phyloP scores from a whole-genome alignment of 1,284 basidiomycete species.

The Fomitopsis schrenkii region DNA sequence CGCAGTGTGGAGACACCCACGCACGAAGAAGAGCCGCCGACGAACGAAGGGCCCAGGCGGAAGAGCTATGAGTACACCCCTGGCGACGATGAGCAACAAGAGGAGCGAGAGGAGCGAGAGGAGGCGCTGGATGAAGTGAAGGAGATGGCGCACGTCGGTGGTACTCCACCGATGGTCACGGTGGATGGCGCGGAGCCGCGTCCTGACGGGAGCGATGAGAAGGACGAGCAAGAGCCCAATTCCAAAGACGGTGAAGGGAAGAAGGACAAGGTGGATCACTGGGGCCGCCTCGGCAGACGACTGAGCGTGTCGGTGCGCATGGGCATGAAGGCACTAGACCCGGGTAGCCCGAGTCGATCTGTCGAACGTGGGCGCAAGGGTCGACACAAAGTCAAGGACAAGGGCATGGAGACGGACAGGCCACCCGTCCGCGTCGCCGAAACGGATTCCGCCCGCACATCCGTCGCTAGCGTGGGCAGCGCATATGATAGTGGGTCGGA shows the following conservation, averaged over 20 bases:
- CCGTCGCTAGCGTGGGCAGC: neutral
- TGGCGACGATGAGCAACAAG: slow-evolving; percentile 6
- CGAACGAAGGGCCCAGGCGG: slow-evolving; percentile 23
- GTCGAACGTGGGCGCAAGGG: slow-evolving; percentile 19
- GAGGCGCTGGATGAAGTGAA: slow-evolving; percentile 15
- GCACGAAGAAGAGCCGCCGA: slow-evolving; percentile 20
- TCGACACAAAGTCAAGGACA: slow-evolving; percentile 12
- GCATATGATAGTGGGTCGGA: slow-evolving; percentile 5
- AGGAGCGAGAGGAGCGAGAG: slow-evolving; percentile 4
- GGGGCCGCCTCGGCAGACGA: slow-evolving; percentile 57
- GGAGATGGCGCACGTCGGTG: slow-evolving; percentile 8
- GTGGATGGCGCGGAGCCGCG: slow-evolving; percentile 17
- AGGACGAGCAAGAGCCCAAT: slow-evolving; percentile 17
- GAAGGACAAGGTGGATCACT: slow-evolving; percentile 41
- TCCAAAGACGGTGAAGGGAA: slow-evolving; percentile 28
- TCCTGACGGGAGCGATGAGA: slow-evolving; percentile 19
- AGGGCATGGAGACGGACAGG: slow-evolving; percentile 14
- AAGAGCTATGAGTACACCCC: slow-evolving; percentile 24
- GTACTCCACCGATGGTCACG: slow-evolving; percentile 6
- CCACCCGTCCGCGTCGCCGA: slow-evolving; percentile 4
- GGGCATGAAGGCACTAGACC: slow-evolving; percentile 35
- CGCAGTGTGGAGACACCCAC: slow-evolving; percentile 20
- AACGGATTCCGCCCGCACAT: neutral
- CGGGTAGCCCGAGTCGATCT: slow-evolving; percentile 23
- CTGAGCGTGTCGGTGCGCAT: slow-evolving; percentile 49